Evolutionary conservation across 2,329 filamentous ascomycete species (phyloP), one percentile per base, ranked within the genome.

Genomic region (Metarhizium humberi): DNA sequence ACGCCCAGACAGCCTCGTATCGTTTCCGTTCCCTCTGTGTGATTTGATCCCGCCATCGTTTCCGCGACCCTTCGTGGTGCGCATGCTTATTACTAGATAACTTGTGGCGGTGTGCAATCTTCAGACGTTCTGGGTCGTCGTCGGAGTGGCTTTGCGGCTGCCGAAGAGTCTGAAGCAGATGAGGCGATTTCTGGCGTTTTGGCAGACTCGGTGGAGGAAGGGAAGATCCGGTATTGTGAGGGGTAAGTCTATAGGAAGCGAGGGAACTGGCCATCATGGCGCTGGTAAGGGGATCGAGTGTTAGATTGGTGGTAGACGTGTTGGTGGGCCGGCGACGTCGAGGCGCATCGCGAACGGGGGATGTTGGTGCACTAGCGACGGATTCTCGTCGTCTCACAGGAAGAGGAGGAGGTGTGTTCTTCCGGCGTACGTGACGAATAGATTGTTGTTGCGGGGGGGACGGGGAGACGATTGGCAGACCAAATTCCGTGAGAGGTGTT

Each of bases 1-100:
- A 89, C 1, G 89, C 89, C 88, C 88, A 94, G 1, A 94, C 80
- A 2, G 87, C 89, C 68, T 92, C 89, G 68, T 94, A 94, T 1
- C 89, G 79, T 64, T 87, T 88, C n/a, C 87, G 76, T 65, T 94
- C 88, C 5, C 82, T 75, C 50, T 82, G 78, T 0, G 86, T 88
- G 46, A 94, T 81, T 58, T 83, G 78, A 61, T 92, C 88, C 46
- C 87, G 80, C 89, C 89, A 94, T 6, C 87, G 81, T 63, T 83
- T 85, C 18, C 88, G 80, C 4, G 86, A 79, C 0, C 86, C 88
- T 66, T 92, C 88, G 62, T 89, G 84, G 63, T 94, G 88, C 1
- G 84, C 80, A 66, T 92, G 88, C 57, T 87, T 85, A 46, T 70
- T 71, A 10, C 67, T 67, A 8, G 81, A 75, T 3, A 81, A 73